A percentile compares a stretch with the other conserved stretches of the same genome.
phyloP scores from a whole-genome alignment of 495 filamentous ascomycete genomes.

The Parachaetomium inaequale region DNA sequence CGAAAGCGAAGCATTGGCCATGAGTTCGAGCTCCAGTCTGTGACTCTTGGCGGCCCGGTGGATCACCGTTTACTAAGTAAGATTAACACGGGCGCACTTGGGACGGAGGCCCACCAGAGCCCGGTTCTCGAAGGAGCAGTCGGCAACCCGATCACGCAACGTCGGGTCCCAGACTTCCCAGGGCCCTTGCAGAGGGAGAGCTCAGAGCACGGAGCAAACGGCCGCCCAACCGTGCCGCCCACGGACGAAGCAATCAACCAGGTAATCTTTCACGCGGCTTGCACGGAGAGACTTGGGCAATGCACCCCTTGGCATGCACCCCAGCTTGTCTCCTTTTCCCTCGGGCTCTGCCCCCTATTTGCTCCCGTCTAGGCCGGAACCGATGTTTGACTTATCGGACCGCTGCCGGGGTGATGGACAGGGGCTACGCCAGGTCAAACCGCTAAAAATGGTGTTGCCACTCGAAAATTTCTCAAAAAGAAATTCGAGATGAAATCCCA shows the following conservation, averaged over 20 bases:
- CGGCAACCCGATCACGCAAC: conserved; percentile 8
- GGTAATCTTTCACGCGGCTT: background rate
- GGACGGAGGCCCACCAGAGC: conserved; percentile 4
- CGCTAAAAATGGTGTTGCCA: conserved; percentile 11
- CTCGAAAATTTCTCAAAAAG: background rate
- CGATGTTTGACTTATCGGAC: conserved; percentile 7
- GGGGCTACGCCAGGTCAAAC: conserved; percentile 11
- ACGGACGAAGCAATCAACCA: conserved; percentile 2
- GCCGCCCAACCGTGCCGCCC: conserved; percentile 16
- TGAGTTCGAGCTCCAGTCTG: background rate
- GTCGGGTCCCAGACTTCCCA: background rate
- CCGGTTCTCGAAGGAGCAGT: background rate
- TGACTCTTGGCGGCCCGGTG: background rate
- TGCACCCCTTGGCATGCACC: conserved; percentile 8
- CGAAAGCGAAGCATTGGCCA: conserved; percentile 18
- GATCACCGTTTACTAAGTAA: conserved; percentile 11
- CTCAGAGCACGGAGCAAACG: conserved; percentile 12
- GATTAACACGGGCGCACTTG: conserved; percentile 27
- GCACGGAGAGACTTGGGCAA: background rate
- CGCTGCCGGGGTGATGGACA: conserved; percentile 18
- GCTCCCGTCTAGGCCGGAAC: background rate
- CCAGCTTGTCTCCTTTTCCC: background rate
- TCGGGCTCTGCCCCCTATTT: background rate
- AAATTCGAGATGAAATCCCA: background rate
- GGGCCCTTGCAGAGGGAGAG: background rate